These are phyloP conservation scores for Podila clonocystis DNA, from an alignment of 192 early-diverging fungal genomes.

Conservation along the genomic window DNA sequence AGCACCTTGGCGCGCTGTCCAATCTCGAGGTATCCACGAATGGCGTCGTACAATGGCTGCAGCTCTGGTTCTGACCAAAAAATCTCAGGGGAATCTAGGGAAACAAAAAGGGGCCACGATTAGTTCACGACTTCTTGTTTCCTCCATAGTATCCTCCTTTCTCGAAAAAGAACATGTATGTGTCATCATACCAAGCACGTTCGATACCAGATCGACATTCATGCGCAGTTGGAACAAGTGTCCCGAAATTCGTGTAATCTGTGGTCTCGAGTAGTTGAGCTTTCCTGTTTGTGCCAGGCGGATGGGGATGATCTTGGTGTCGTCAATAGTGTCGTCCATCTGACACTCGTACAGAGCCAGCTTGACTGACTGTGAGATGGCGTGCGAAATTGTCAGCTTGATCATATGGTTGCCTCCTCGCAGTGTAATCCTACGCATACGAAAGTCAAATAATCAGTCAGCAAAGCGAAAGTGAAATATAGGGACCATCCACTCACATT, in stretches of 20 bases:
- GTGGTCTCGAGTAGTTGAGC: slow-evolving; percentile 57
- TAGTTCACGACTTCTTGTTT: too few relatives aligned
- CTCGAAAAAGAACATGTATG: neutral
- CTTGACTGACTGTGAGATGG: slow-evolving; percentile 66
- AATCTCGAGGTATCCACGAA: slow-evolving; percentile 80
- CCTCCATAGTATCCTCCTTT: neutral
- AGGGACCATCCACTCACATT: neutral
- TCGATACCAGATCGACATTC: slow-evolving; percentile 85
- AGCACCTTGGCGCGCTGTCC: slow-evolving; percentile 67
- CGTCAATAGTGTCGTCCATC: slow-evolving; percentile 70
- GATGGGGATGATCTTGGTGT: slow-evolving; percentile 68
- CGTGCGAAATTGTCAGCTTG: slow-evolving; percentile 68
- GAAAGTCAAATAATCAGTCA: neutral
- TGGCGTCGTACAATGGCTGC: slow-evolving; percentile 81
- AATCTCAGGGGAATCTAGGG: slow-evolving; percentile 77
- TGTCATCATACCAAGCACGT: slow-evolving; percentile 72
- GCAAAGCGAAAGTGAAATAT: neutral
- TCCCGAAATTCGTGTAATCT: slow-evolving; percentile 66
- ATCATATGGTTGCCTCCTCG: slow-evolving; percentile 70
- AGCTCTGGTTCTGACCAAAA: slow-evolving; percentile 85
- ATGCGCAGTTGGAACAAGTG: slow-evolving; percentile 80
- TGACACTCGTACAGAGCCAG: slow-evolving; percentile 66
- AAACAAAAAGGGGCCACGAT: neutral
- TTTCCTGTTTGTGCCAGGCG: slow-evolving; percentile 65
- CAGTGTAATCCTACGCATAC: slow-evolving; percentile 67